Conservation (phyloP, 768 basidiomycete species). For the Lactarius indigo region DNA sequence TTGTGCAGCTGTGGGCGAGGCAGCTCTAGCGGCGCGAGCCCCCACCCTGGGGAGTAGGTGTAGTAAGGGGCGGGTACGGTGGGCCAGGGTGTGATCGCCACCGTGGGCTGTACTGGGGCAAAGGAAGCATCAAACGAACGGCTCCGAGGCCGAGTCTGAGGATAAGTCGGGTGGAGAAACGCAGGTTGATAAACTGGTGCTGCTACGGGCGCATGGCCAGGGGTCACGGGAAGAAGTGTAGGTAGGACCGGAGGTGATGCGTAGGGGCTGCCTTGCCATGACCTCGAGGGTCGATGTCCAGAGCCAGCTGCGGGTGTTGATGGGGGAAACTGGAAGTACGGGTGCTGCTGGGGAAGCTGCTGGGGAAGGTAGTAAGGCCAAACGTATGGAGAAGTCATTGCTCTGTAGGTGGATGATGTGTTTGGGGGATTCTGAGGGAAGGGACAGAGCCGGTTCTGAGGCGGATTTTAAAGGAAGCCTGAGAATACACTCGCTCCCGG, state of each 20-base stretch:
- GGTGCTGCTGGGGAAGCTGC: conserved; percentile 18
- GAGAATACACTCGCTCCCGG: background rate
- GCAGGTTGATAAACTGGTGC: conserved; percentile 9
- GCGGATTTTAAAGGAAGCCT: background rate
- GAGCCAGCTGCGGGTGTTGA: background rate
- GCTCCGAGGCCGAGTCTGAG: conserved; percentile 13
- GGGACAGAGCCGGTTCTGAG: background rate
- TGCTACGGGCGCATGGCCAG: background rate
- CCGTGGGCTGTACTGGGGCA: conserved; percentile 1
- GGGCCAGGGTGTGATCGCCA: conserved; percentile 5
- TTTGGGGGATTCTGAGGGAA: background rate
- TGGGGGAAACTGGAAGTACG: conserved; percentile 20
- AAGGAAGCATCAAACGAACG: conserved; percentile 23
- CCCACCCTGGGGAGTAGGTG: conserved; percentile 16
- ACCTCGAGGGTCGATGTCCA: conserved; percentile 15
- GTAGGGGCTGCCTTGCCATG: conserved; percentile 18
- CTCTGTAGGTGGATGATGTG: background rate
- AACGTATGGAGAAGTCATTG: conserved; percentile 13
- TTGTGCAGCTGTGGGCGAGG: conserved; percentile 23
- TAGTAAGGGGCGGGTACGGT: conserved; percentile 16
- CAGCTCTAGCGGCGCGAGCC: conserved; percentile 6
- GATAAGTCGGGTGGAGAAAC: conserved; percentile 11
- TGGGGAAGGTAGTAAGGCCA: conserved; percentile 22
- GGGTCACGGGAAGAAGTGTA: conserved; percentile 5
- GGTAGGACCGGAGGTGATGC: conserved; percentile 17